Percentiles rank a stretch among this genome's conserved stretches.
Conservation (phyloP, 257 asterid genomes). For the Nemophila menziesii region DNA sequence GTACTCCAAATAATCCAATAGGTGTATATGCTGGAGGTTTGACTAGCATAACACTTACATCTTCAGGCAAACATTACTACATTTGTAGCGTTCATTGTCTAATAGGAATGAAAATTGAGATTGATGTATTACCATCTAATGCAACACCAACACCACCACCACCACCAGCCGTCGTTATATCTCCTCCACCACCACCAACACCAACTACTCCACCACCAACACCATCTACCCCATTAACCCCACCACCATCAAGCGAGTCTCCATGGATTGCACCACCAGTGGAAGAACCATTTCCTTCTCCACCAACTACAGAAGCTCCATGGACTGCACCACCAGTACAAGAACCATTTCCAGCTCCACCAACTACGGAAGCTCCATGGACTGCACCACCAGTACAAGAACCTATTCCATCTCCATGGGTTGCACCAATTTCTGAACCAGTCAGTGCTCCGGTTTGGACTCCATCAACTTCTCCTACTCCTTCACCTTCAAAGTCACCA, state of each 20-base stretch:
- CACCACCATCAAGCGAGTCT: slow-evolving; percentile 1
- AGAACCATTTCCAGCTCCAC: slow-evolving; percentile 9
- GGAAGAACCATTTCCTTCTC: too few relatives aligned
- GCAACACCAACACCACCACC: slow-evolving; percentile 34
- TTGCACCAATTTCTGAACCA: slow-evolving; percentile 14
- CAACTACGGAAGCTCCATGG: slow-evolving; percentile 6
- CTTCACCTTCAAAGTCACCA: slow-evolving; percentile 15
- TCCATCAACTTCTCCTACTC: slow-evolving; percentile 22
- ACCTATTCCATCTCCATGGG: too few relatives aligned
- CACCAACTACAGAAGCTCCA: slow-evolving; percentile 3
- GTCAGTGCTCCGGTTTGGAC: slow-evolving; percentile 17
- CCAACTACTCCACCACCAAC: slow-evolving; percentile 9
- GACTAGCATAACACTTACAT: slow-evolving; percentile 29
- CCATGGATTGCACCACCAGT: background rate
- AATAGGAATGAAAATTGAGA: slow-evolving; percentile 54
- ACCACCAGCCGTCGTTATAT: slow-evolving; percentile 14
- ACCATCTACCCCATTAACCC: slow-evolving; percentile 4
- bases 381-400: too few relatives aligned
- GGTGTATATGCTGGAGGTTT: slow-evolving; percentile 33
- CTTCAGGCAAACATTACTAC: slow-evolving; percentile 56
- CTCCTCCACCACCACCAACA: slow-evolving; percentile 12
- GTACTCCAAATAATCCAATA: slow-evolving; percentile 31
- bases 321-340: slow-evolving; percentile 7
- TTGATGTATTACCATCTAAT: slow-evolving; percentile 22
- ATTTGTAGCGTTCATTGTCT: slow-evolving; percentile 57